A percentile compares a stretch with the other conserved stretches of the same genome.
phyloP scores from a whole-genome alignment of 2,329 filamentous ascomycete genomes.

The Thyridium curvatum region DNA sequence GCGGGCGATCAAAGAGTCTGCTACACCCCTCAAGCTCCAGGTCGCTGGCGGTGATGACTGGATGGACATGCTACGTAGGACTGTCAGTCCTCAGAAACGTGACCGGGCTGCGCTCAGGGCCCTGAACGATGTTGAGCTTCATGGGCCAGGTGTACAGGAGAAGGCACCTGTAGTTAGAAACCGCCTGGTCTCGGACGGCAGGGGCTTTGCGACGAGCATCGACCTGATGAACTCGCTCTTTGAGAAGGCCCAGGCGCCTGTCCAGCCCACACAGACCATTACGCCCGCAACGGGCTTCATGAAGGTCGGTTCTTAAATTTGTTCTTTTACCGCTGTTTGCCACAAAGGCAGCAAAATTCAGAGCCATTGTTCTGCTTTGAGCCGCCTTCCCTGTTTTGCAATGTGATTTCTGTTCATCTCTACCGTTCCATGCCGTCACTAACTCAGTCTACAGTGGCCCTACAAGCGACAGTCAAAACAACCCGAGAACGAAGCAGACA shows the following conservation, averaged over 20 bases:
- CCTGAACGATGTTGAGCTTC: slow-evolving; percentile 29
- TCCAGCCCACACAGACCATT: slow-evolving; percentile 45
- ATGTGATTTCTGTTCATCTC: slow-evolving; percentile 17
- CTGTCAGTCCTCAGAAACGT: slow-evolving; percentile 88
- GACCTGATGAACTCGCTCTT: slow-evolving; percentile 96
- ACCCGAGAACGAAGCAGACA: slow-evolving; percentile 53
- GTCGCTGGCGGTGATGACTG: slow-evolving; percentile 74
- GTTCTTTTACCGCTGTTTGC: slow-evolving; percentile 1
- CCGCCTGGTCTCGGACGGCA: slow-evolving; percentile 37
- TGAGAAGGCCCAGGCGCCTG: slow-evolving; percentile 59
- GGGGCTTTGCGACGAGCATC: slow-evolving; percentile 79
- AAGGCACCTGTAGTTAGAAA: slow-evolving; percentile 22
- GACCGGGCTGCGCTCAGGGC: slow-evolving; percentile 68
- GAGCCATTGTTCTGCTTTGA: slow-evolving; percentile 5
- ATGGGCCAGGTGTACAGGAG: slow-evolving; percentile 22
- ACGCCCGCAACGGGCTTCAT: slow-evolving; percentile 61
- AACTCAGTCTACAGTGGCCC: slow-evolving; percentile 62
- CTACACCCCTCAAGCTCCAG: slow-evolving; percentile 51
- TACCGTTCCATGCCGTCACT: slow-evolving; percentile 19
- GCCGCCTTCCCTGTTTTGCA: slow-evolving; percentile 8
- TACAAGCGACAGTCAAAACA: slow-evolving; percentile 75
- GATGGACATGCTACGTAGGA: slow-evolving; percentile 89
- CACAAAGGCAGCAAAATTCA: background rate
- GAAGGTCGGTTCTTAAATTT: slow-evolving; percentile 66
- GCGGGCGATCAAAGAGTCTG: slow-evolving; percentile 55